Base-by-base conservation (phyloP, 148 eudicot genomes). In the Nepenthes mirabilis region DNA sequence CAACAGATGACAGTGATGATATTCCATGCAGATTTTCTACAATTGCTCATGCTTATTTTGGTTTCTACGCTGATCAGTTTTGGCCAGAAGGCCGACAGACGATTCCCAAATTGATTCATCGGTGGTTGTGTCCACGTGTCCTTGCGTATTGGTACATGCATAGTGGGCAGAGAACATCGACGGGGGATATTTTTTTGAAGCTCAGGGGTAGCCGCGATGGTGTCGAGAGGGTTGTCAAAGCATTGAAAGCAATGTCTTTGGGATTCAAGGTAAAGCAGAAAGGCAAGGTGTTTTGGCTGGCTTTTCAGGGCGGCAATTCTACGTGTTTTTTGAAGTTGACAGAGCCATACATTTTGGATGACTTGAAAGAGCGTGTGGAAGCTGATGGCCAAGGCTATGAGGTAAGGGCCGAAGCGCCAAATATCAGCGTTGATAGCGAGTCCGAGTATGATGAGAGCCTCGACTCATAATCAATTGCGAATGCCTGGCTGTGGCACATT, bases 141-240 rank as follows among this genome's bases (percentile, higher is more conserved):
- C 87, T 94, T 78, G 97, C 94, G n/a, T 91, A 83, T 68, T 91
- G 97, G 97, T 91, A 83, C 55, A 85, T 88, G 90, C 85, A 78
- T 70, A 75, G 83, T 34, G 97, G 97, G 50, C 57, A 79, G 60
- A 78, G 82, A 77, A 88, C 97, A 56, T 69, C 90, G 34, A 77
- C 79, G 6, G 96, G 94, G 37, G 93, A 88, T 65, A 78, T 91
- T 63, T 64, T 94, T 70, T 62, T 94, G 91, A 94, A 78, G 79
- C 43, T 82, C 5, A 84, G 70, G 67, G 94, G 88, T 53, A 72
- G 75, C 66, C 61, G 67, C 68, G 91, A 65, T 58, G 95, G 84
- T 60, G 80, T 76, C 10, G 75, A 71, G 75, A 76, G 83, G 76
- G 72, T 89, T 37, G 75, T 72, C 34, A 79, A 66, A 74, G 80